Conservation (phyloP, 805 yeast genomes). For the Suhomyces kilbournensis region DNA sequence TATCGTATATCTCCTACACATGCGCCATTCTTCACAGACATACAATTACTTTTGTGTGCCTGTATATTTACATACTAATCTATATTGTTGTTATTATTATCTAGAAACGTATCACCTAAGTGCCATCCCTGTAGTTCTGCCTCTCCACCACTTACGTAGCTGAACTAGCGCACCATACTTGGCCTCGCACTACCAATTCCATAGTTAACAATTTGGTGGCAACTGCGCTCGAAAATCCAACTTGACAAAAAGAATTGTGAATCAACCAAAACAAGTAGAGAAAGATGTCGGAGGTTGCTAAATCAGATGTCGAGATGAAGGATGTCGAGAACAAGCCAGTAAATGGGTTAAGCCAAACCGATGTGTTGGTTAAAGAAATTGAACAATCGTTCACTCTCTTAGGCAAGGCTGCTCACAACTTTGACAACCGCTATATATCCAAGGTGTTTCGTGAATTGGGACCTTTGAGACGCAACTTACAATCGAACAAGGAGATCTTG, state of each 20-base stretch:
- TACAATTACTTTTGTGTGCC: background rate
- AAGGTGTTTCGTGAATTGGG: conserved; percentile 84
- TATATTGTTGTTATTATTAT: background rate
- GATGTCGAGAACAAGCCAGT: conserved; percentile 12
- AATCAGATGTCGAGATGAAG: conserved; percentile 19
- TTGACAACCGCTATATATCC: conserved; percentile 85
- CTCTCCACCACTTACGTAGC: background rate
- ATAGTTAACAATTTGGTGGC: conserved; percentile 3
- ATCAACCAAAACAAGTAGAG: background rate
- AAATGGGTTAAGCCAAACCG: conserved; percentile 7
- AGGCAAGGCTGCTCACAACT: conserved; percentile 61
- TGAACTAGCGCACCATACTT: background rate
- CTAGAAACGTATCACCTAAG: background rate
- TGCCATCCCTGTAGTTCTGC: background rate
- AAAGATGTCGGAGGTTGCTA: conserved; percentile 2
- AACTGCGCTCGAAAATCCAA: conserved; percentile 1
- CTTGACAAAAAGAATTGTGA: background rate
- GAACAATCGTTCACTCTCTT: conserved; percentile 46
- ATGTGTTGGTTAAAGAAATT: conserved; percentile 30
- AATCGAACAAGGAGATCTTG: conserved; percentile 41
- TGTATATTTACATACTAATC: background rate
- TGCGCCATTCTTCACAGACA: background rate
- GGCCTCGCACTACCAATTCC: conserved; percentile 1
- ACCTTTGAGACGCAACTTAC: conserved; percentile 61
- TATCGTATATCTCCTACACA: background rate